Conservation (phyloP, 1,284 basidiomycete genomes). For the Sutorius eximius region DNA sequence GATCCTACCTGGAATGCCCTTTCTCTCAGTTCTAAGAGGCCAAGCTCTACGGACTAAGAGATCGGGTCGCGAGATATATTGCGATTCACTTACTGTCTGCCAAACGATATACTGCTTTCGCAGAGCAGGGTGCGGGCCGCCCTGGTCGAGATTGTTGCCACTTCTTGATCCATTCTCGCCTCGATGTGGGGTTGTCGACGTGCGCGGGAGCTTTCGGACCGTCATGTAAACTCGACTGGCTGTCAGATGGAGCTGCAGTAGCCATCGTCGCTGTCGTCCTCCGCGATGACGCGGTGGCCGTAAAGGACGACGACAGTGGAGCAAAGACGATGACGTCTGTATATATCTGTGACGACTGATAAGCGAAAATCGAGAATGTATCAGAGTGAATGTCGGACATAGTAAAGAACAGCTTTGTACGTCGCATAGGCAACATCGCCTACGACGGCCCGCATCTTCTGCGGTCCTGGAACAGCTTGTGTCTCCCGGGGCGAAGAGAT, state of each 20-base stretch:
- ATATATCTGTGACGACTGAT: conserved; percentile 58
- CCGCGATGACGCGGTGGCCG: conserved; percentile 25
- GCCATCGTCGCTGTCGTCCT: conserved; percentile 24
- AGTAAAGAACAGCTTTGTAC: conserved; percentile 82
- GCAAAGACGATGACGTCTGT: conserved; percentile 85
- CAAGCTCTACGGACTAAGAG: conserved; percentile 51
- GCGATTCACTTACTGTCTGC: conserved; percentile 64
- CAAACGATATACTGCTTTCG: conserved; percentile 86
- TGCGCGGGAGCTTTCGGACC: conserved; percentile 15
- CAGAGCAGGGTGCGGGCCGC: conserved; percentile 76
- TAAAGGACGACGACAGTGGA: conserved; percentile 73
- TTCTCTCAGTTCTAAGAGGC: conserved; percentile 65
- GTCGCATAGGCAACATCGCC: conserved; percentile 81
- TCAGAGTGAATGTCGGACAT: conserved; percentile 47
- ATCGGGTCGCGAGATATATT: background rate
- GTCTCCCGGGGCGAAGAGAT: background rate
- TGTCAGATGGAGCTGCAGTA: conserved; percentile 37
- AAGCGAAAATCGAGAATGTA: conserved; percentile 1
- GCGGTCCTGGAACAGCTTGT: conserved; percentile 33
- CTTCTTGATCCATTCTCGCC: conserved; percentile 64
- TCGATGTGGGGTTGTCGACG: conserved; percentile 39
- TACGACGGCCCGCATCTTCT: conserved; percentile 64
- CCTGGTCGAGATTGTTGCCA: conserved; percentile 61
- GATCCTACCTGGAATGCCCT: conserved; percentile 60
- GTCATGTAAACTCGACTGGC: conserved; percentile 36